Evolutionary conservation across 208 protist genomes (phyloP), one percentile per base, ranked within the genome.

Genomic region (Acanthamoeba quina): DNA sequence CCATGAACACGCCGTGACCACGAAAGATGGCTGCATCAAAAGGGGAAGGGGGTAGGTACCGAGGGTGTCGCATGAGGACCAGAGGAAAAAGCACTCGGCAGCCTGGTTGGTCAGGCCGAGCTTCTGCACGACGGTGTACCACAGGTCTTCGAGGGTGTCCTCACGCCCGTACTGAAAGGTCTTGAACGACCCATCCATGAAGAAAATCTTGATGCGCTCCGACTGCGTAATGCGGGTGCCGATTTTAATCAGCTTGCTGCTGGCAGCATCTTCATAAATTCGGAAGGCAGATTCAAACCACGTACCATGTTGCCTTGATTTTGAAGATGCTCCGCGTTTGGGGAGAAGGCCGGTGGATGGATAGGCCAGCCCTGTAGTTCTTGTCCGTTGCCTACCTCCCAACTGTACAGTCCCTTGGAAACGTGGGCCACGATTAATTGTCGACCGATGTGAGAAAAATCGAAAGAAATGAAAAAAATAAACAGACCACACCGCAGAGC

Each of bases 181-280:
- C 89, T 93, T 93, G 44, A 62, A 93, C 9, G 68, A 83, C 24
- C 89, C 89, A n/a, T 93, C 89, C 89, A 83, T 93, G 26, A 93
- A 93, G 24, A 24, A 93, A 49, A 93, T 82, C 68, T 93, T 93
- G 64, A 93, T 93, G 70, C 70, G 92, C 15, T 91, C 85, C 44
- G 85, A 49, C 85, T 91, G 34, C 80, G 62, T 0, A 31, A 0
- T 15, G 1, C 0, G 13, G 3, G 13, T 52, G 24, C 17, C 15
- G 37, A 90, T 47, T 47, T 5, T 5, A 47, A 31, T 34, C 49
- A 90, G 26, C 24, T n/a, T n/a, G n/a, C 0, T 29, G 17, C 2
- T 21, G 60, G 24, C n/a, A n/a, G n/a, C n/a, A n/a, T 5, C 10
- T 5, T 31, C 24, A 1, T 21, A 24, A 29, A 29, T 66, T 21